These are phyloP conservation scores for Geranomyces michiganensis DNA, from an alignment of 192 early-diverging fungal genomes.

Conservation along the genomic window DNA sequence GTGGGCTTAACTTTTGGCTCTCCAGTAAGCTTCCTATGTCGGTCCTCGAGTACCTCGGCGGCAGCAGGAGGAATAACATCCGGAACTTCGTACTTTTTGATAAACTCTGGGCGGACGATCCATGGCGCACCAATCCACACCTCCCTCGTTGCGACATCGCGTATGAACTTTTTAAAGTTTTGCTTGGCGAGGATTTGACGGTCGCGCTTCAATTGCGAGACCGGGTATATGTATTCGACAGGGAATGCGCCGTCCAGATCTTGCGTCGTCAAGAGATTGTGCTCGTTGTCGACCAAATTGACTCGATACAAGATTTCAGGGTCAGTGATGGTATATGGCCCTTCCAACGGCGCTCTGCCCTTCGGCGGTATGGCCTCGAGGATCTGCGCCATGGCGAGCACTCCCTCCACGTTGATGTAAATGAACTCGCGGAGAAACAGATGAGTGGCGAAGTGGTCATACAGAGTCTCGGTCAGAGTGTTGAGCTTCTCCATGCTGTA, in stretches of 20 bases:
- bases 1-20: slow-evolving; percentile 4
- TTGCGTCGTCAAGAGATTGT: slow-evolving; percentile 35
- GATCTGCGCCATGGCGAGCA: slow-evolving; percentile 13
- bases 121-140: slow-evolving; percentile 73
- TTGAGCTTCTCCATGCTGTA: slow-evolving; percentile 68
- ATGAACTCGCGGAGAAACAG: slow-evolving; percentile 61
- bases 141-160: slow-evolving; percentile 67
- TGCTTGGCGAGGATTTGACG: slow-evolving; percentile 70
- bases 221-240: slow-evolving; percentile 31
- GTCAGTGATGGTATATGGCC: slow-evolving; percentile 5
- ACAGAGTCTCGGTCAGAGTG: slow-evolving; percentile 63
- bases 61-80: slow-evolving; percentile 21
- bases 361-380: slow-evolving; percentile 11
- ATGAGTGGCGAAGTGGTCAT: slow-evolving; percentile 57
- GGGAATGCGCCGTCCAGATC: slow-evolving; percentile 42
- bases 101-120: slow-evolving; percentile 54
- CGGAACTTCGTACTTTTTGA: slow-evolving; percentile 29
- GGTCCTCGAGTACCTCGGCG: slow-evolving; percentile 28
- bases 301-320: slow-evolving; percentile 34
- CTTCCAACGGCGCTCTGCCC: background rate
- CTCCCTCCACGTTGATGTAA: slow-evolving; percentile 34
- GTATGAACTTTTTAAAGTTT: slow-evolving; percentile 71
- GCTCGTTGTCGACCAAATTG: slow-evolving; percentile 55
- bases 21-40: slow-evolving; percentile 30
- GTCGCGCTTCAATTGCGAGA: slow-evolving; percentile 51